Percentiles rank a stretch among this genome's conserved stretches.
phyloP scores from a whole-genome alignment of 2,329 filamentous ascomycete species.

The Anthostomella pinea region DNA sequence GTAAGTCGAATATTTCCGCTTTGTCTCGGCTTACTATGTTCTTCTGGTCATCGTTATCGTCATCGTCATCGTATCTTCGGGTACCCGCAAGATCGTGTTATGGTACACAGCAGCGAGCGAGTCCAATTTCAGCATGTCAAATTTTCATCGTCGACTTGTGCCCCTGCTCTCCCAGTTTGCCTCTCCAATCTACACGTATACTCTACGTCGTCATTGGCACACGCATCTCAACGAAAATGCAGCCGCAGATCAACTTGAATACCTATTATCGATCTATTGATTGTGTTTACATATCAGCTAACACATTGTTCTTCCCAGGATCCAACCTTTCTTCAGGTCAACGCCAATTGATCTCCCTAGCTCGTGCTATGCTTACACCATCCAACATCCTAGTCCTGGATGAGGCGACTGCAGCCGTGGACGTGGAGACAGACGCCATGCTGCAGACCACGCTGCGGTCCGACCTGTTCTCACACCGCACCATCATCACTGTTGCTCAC shows the following conservation, averaged over 20 bases:
- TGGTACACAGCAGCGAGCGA: slow-evolving; percentile 17
- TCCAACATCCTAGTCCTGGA: slow-evolving; percentile 97
- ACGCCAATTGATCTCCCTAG: slow-evolving; percentile 88
- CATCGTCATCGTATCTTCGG: slow-evolving; percentile 29
- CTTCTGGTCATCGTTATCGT: too few species aligned
- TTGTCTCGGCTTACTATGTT: slow-evolving; percentile 30
- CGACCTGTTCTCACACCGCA: slow-evolving; percentile 78
- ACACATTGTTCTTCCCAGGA: slow-evolving; percentile 48
- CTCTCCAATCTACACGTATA: slow-evolving; percentile 20
- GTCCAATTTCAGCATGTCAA: slow-evolving; percentile 17
- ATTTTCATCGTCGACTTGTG: slow-evolving; percentile 8
- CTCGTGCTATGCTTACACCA: slow-evolving; percentile 88
- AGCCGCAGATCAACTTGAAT: slow-evolving; percentile 3
- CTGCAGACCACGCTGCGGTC: slow-evolving; percentile 62
- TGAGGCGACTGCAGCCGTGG: slow-evolving; percentile 82
- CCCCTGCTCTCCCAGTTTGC: too few species aligned
- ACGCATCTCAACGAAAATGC: slow-evolving; percentile 19
- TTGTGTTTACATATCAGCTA: slow-evolving; percentile 12
- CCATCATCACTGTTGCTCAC: slow-evolving; percentile 97
- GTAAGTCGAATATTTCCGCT: slow-evolving; percentile 51
- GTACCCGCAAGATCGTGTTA: slow-evolving; percentile 23
- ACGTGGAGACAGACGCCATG: slow-evolving; percentile 66
- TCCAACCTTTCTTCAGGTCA: slow-evolving; percentile 96
- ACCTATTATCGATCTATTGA: slow-evolving; percentile 2
- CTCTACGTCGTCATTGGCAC: slow-evolving; percentile 36